Evolutionary conservation across 2,329 filamentous ascomycete species (phyloP).

Genomic region (Graphiopsis chlorocephala): DNA sequence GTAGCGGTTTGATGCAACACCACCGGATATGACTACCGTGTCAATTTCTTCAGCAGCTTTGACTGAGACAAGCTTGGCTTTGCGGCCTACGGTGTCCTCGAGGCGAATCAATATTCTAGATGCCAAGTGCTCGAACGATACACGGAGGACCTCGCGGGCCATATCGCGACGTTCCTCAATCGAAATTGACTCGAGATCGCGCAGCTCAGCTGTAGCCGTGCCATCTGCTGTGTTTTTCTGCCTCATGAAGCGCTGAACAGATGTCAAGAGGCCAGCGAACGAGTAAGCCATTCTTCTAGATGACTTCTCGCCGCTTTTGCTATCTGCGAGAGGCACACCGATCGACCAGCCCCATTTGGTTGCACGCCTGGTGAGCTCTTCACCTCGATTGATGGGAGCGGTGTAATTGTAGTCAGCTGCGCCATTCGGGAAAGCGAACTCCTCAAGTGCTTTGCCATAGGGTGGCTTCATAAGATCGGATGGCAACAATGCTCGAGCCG

Average conservation of each 20-base stretch:
- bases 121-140: conserved; percentile 83
- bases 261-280: conserved; percentile 69
- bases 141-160: conserved; percentile 70
- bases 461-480: conserved; percentile 61
- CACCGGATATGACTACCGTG: conserved; percentile 80
- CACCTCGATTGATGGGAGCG: conserved; percentile 58
- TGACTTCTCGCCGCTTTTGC: conserved; percentile 37
- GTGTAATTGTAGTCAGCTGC: conserved; percentile 53
- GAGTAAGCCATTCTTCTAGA: conserved; percentile 60
- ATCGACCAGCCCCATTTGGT: conserved; percentile 65
- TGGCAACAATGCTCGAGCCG: conserved; percentile 73
- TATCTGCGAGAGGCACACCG: conserved; percentile 62
- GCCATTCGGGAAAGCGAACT: conserved; percentile 67
- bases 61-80: background rate
- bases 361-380: conserved; percentile 50
- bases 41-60: conserved; percentile 26
- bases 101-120: conserved; percentile 64
- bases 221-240: conserved; percentile 25
- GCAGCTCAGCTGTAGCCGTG: conserved; percentile 31
- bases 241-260: conserved; percentile 58
- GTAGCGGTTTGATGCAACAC: conserved; percentile 83
- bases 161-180: conserved; percentile 64
- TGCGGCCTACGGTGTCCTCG: background rate
- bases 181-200: conserved; percentile 43
- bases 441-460: conserved; percentile 77